Evolutionary conservation across 306 rosid species (phyloP), one percentile per base, ranked within the genome.

Genomic region (Lupinus albus): DNA sequence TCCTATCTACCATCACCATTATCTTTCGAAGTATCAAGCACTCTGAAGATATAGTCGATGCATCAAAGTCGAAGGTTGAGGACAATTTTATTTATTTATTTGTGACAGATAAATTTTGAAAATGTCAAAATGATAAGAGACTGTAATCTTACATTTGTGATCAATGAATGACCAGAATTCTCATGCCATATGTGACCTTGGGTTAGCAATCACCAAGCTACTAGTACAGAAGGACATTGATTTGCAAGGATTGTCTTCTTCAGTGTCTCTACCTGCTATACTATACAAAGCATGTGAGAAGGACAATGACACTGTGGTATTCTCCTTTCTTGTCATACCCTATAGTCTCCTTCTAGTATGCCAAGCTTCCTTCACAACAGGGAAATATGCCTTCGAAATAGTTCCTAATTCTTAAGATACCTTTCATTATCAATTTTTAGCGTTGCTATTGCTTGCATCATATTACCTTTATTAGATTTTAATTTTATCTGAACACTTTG

Each of bases 171-270:
- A 10, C 64, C 95, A 93, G 99, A 90, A 84, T 72, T 90, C 99
- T 17, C 79, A 85, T 83, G 99, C 89, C 68, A 85, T 93, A 75
- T 88, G 95, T 85, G 96, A 93, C 82, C 96, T 93, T 65, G 99
- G 97, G 52, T 72, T 90, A 79, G 86, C 95, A 63, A 86, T 90
- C 70, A 82, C 84, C 62, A 90, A 86, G 83, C 85, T 84, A 71
- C 63, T 93, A 25, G 77, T 74, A 36, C 76, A 57, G 30, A 86
- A 80, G 80, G 96, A 86, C 57, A 80, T 67, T 69, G 85, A 88
- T 72, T 69, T 79, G 57, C 92, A 80, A 78, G 92, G 72, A 56
- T 72, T 72, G 62, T 75, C 83, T 25, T 25, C 30, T 48, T 76
- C 87, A 17, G 78, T 88, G 49, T 72, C 92, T 73, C 75, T 86